These are phyloP conservation scores for Fusarium graminum DNA, from an alignment of 2,329 filamentous ascomycete genomes.

Conservation along the genomic window DNA sequence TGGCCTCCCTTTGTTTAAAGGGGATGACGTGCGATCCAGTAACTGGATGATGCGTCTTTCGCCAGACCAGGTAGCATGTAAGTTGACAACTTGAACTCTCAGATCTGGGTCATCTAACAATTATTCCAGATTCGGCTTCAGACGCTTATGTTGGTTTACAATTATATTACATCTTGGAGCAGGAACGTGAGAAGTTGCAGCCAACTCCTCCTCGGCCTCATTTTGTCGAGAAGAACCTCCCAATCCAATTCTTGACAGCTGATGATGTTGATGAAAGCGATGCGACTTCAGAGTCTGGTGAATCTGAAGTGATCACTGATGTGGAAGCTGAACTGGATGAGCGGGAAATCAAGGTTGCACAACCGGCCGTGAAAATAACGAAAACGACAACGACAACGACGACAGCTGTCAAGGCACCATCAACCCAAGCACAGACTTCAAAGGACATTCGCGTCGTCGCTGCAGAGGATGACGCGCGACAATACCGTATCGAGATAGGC, in stretches of 20 bases:
- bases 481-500: conserved; percentile 54
- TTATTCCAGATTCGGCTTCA: conserved; percentile 75
- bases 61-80: conserved; percentile 76
- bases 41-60: conserved; percentile 78
- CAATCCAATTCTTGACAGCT: conserved; percentile 66
- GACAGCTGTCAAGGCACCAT: not conserved
- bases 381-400: not conserved
- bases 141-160: conserved; percentile 86
- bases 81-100: conserved; percentile 51
- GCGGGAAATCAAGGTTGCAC: not conserved
- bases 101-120: conserved; percentile 10
- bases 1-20: conserved; percentile 81
- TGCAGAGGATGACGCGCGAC: conserved; percentile 57
- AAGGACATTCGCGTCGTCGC: conserved; percentile 59
- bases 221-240: conserved; percentile 74
- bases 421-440: not conserved
- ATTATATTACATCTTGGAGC: conserved; percentile 78
- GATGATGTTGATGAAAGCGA: conserved; percentile 51
- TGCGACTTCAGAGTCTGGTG: conserved; percentile 48
- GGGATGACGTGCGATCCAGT: conserved; percentile 74
- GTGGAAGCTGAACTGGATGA: conserved; percentile 27
- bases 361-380: conserved; percentile 2
- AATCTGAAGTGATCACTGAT: conserved; percentile 17
- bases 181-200: conserved; percentile 72
- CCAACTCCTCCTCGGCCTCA: conserved; percentile 79